phyloP scores from a whole-genome alignment of 208 protist species.

The Novymonas esmeraldas region DNA sequence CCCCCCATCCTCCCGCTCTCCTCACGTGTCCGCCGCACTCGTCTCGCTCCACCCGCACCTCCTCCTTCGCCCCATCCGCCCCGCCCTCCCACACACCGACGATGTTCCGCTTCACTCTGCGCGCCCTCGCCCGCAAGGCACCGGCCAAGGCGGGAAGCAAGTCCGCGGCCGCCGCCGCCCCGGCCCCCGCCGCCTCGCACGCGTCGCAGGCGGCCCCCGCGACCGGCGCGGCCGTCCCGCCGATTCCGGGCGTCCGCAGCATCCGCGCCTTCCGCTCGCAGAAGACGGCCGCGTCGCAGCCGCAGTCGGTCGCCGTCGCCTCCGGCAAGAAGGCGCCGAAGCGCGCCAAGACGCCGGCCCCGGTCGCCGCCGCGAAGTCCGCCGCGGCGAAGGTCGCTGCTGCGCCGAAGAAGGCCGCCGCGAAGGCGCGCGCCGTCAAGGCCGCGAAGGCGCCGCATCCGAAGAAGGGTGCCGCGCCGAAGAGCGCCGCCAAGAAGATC shows the following conservation, averaged over 20 bases:
- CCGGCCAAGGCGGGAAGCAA: constrained; percentile 8
- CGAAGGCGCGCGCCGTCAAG: background rate
- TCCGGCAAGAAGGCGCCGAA: constrained; percentile 24
- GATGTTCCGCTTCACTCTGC: constrained; percentile 30
- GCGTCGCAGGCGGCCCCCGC: constrained; percentile 7
- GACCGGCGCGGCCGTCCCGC: constrained; percentile 20
- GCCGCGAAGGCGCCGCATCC: background rate
- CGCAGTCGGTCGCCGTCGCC: background rate
- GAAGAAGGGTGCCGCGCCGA: constrained; percentile 1
- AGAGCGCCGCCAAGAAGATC: constrained; percentile 20
- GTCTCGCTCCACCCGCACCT: constrained; percentile 7
- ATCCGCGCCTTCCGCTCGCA: constrained; percentile 26
- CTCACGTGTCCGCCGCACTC: background rate
- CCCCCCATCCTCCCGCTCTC: background rate
- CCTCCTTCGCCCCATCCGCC: background rate
- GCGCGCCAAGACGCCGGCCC: constrained; percentile 1
- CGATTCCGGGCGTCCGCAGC: constrained; percentile 39
- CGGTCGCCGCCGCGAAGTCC: constrained; percentile 5
- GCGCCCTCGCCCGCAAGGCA: constrained; percentile 32
- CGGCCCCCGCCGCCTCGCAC: constrained; percentile 1
- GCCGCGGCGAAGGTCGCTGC: constrained; percentile 11
- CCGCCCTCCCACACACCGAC: background rate
- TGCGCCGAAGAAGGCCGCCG: constrained; percentile 18
- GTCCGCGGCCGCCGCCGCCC: constrained; percentile 7
- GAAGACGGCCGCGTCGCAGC: constrained; percentile 12